Evolutionary conservation across 768 basidiomycete species (phyloP).

Genomic region (Obba rivulosa): DNA sequence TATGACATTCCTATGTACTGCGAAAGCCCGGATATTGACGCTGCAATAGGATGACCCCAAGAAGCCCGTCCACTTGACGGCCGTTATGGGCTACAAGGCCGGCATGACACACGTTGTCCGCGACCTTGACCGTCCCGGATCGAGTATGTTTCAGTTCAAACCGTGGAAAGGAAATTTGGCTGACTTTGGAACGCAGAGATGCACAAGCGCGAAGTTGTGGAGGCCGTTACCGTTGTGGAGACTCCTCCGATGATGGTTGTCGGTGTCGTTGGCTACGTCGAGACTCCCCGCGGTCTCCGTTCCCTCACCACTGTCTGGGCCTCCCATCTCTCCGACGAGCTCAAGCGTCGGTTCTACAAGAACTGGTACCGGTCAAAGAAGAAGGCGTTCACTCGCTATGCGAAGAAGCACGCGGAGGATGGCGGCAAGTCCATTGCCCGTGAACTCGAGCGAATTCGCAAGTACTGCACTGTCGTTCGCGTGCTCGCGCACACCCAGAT

Average conservation of each 20-base stretch:
- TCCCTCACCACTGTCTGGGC: constrained; percentile 99
- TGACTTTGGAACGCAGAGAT: constrained; percentile 64
- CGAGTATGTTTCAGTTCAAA: constrained; percentile 63
- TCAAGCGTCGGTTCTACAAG: constrained; percentile 99
- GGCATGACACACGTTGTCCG: constrained; percentile 99
- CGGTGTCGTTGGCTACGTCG: constrained; percentile 98
- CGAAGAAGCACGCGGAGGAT: constrained; percentile 98
- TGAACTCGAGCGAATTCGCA: constrained; percentile 98
- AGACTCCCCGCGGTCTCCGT: constrained; percentile 98
- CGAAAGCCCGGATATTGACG: background rate
- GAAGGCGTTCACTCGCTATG: constrained; percentile 99
- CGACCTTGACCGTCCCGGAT: constrained; percentile 98
- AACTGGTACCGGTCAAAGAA: constrained; percentile 99
- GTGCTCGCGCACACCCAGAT: constrained; percentile 99
- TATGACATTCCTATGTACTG: constrained; percentile 29
- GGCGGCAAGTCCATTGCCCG: constrained; percentile 86
- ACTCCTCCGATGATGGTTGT: constrained; percentile 95
- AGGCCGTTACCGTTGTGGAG: constrained; percentile 94
- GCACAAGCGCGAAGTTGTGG: constrained; percentile 99
- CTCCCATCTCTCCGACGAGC: constrained; percentile 93
- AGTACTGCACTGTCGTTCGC: constrained; percentile 99
- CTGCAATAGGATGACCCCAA: constrained; percentile 91
- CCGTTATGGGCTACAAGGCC: constrained; percentile 98
- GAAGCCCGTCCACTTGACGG: constrained; percentile 98
- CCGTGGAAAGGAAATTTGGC: background rate